These are phyloP conservation scores for Tetracladium marchalianum DNA, from an alignment of 495 filamentous ascomycete genomes.

Conservation along the genomic window DNA sequence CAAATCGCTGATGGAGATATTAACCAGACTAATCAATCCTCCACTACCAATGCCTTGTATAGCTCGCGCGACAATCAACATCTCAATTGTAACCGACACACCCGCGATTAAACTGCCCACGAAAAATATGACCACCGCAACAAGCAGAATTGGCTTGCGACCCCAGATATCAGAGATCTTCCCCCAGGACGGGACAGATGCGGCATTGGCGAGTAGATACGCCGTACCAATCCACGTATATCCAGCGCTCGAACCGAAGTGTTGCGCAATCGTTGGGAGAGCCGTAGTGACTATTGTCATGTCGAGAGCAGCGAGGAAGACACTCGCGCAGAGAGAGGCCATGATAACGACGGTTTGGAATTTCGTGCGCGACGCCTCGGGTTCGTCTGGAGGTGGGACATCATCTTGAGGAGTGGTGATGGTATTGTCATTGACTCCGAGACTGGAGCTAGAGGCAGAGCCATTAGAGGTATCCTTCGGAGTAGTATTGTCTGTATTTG, in stretches of 20 bases:
- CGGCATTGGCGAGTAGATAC: constrained; percentile 58
- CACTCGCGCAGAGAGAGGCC: constrained; percentile 33
- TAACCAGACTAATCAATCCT: constrained; percentile 68
- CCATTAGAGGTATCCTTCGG: too few species aligned
- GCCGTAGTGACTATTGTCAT: constrained; percentile 41
- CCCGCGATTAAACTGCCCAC: constrained; percentile 65
- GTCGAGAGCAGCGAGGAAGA: constrained; percentile 48
- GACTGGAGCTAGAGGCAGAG: too few species aligned
- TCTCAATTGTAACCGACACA: constrained; percentile 53
- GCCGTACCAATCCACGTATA: constrained; percentile 73
- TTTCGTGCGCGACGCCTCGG: constrained; percentile 9
- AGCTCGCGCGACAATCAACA: constrained; percentile 66
- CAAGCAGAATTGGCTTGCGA: constrained; percentile 66
- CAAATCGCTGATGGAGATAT: constrained; percentile 73
- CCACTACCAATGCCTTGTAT: constrained; percentile 82
- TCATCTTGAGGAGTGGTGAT: background rate
- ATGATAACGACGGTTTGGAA: constrained; percentile 18
- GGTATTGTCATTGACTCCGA: background rate
- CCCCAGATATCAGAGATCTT: constrained; percentile 83
- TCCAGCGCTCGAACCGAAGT: constrained; percentile 50
- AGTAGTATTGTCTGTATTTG: too few species aligned
- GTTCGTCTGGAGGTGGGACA: background rate
- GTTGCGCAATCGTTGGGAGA: constrained; percentile 50
- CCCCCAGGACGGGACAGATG: constrained; percentile 68
- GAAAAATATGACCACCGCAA: constrained; percentile 66